Evolutionary conservation across 2,329 filamentous ascomycete genomes (phyloP).

Genomic region (Scopulariopsis brevicaulis): DNA sequence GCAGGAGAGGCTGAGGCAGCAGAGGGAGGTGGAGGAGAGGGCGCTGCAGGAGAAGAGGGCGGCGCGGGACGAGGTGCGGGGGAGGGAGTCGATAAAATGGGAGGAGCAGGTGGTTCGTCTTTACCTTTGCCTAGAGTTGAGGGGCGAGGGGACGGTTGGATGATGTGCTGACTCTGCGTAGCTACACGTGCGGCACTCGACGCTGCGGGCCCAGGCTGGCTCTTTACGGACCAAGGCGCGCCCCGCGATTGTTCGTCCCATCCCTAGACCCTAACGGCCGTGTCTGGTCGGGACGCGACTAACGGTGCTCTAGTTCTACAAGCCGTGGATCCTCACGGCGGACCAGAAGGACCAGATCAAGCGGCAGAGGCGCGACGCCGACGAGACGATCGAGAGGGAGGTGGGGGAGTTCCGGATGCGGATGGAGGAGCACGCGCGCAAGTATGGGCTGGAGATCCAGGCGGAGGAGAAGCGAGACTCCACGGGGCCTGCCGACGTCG

Average conservation of each 20-base stretch:
- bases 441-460: conserved; percentile 11
- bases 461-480: not conserved
- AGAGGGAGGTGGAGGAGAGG: conserved; percentile 60
- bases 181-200: conserved; percentile 67
- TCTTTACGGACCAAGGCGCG: conserved; percentile 61
- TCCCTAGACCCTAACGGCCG: not conserved
- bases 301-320: conserved; percentile 57
- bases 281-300: not conserved
- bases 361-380: conserved; percentile 54
- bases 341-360: conserved; percentile 62
- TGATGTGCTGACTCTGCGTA: conserved; percentile 20
- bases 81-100: conserved; percentile 60
- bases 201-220: conserved; percentile 58
- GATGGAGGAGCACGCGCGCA: conserved; percentile 24
- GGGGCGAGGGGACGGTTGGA: not conserved
- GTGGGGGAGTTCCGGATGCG: conserved; percentile 45
- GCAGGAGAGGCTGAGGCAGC: conserved; percentile 62
- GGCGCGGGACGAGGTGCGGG: conserved; percentile 47
- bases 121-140: not conserved
- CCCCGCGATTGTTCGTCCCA: conserved; percentile 58
- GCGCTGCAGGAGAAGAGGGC: conserved; percentile 54
- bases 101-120: conserved; percentile 64
- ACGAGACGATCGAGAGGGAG: conserved; percentile 55
- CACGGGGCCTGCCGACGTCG: not conserved
- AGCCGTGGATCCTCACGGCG: conserved; percentile 64